Base-by-base conservation (phyloP, 257 asterid genomes). In the Thymus quinquecostatus region DNA sequence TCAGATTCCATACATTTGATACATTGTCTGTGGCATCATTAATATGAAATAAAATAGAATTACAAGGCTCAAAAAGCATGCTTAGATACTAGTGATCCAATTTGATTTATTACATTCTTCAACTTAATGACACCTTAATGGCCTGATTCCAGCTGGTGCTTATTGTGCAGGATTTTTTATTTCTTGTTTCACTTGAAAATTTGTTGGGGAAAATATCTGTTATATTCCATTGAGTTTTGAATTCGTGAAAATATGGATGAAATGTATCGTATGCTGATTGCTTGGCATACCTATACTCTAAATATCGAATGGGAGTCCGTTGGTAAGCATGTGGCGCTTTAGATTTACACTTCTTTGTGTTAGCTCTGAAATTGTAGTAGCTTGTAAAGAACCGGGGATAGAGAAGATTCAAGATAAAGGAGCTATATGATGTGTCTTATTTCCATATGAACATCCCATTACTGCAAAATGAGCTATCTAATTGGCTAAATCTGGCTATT, bases 21-120 rank as follows among this genome's bases (percentile, higher is more conserved):
- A 21, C 43, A 14, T 44, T 29, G 36, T 38, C 59, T 8, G 27
- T 66, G 71, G 36, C 40, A 6, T n/a, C 5, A 12, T 47, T 5
- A 27, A 55, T 55, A 49, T 28, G 8, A 38, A 61, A 29, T 13
- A 41, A 6, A 68, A 58, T 21, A 29, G 55, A 6, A 38, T 49
- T 1, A 48, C 14, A 60, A 36, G 8, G 75, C 57, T 36, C n/a
- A 60, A 60, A 36, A 60, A 8, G 30, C 48, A 36, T 34, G 65
- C 49, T 36, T 38, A 43, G n/a, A 66, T 54, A 59, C 50, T 45
- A 53, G 5, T 45, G 28, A 40, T 54, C n/a, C 32, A 54, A 50
- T 45, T 72, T 53, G 65, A 6, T 70, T 40, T 57, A 38, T 55
- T 13, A 27, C 47, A 11, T 36, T 47, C 43, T 74, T 66, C 44